A percentile compares a stretch with the other conserved stretches of the same genome.
These are phyloP conservation scores for Serendipita indica DNA, from an alignment of 768 basidiomycete genomes.

Conservation along the genomic window DNA sequence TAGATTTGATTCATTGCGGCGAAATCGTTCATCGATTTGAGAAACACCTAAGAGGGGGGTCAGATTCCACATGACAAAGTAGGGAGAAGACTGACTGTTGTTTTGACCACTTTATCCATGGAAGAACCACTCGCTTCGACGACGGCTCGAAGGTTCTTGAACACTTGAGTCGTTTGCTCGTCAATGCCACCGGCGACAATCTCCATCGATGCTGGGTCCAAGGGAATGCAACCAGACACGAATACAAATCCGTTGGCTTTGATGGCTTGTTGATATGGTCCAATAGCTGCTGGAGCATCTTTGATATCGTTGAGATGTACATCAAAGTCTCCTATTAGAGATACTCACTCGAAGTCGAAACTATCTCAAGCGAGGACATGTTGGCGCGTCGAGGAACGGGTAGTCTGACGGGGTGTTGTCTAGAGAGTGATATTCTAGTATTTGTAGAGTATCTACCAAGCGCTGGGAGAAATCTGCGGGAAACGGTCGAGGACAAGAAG, in stretches of 20 bases:
- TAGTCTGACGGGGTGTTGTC: not conserved
- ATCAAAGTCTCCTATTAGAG: too few relatives aligned
- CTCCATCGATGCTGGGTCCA: constrained; percentile 56
- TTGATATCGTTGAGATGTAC: too few relatives aligned
- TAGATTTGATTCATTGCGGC: constrained; percentile 68
- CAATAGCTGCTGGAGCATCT: constrained; percentile 69
- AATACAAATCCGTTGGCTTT: constrained; percentile 75
- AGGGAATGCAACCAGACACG: constrained; percentile 75
- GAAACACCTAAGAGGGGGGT: constrained; percentile 49
- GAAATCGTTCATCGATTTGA: constrained; percentile 90
- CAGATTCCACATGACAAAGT: constrained; percentile 7
- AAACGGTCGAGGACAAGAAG: not conserved
- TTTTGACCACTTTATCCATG: constrained; percentile 73
- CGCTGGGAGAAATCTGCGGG: not conserved
- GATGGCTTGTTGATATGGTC: constrained; percentile 72
- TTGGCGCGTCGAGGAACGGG: not conserved
- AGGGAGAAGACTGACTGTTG: constrained; percentile 47
- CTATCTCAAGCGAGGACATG: not conserved
- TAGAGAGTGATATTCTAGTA: not conserved
- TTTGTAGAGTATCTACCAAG: not conserved
- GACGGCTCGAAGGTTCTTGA: constrained; percentile 74
- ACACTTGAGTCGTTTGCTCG: constrained; percentile 68
- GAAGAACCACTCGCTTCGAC: constrained; percentile 71
- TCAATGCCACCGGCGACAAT: constrained; percentile 56
- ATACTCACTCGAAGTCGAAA: constrained; percentile 6